Conservation (phyloP, 2,329 filamentous ascomycete species). For the Colletotrichum truncatum region DNA sequence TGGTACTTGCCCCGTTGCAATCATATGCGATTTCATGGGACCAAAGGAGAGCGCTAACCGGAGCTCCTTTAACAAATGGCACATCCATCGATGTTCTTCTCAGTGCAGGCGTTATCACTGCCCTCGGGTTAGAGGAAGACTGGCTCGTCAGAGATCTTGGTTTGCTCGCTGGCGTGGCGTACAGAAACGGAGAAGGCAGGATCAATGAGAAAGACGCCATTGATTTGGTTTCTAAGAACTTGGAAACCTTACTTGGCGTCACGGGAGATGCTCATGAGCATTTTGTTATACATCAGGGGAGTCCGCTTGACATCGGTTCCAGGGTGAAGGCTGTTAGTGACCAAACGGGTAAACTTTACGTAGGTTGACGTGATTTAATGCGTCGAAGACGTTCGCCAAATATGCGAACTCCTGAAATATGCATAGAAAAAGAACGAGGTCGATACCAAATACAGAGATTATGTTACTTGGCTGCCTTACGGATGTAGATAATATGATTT, state of each 20-base stretch:
- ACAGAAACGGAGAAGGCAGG: conserved; percentile 63
- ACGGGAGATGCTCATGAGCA: conserved; percentile 45
- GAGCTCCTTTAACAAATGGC: conserved; percentile 72
- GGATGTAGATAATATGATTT: too few species aligned
- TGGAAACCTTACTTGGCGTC: conserved; percentile 66
- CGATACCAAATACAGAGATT: too few species aligned
- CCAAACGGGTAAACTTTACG: conserved; percentile 40
- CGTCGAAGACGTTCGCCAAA: too few species aligned
- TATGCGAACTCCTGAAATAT: too few species aligned
- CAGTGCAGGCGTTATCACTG: conserved; percentile 65
- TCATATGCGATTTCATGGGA: conserved; percentile 67
- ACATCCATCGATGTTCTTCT: conserved; percentile 67
- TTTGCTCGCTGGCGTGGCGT: conserved; percentile 67
- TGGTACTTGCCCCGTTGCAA: conserved; percentile 68
- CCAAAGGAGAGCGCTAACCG: conserved; percentile 67
- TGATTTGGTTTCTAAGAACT: conserved; percentile 63
- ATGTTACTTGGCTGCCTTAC: too few species aligned
- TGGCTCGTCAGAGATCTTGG: conserved; percentile 69
- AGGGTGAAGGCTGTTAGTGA: conserved; percentile 62
- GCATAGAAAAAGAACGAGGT: too few species aligned
- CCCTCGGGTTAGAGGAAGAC: conserved; percentile 68
- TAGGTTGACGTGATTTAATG: background rate
- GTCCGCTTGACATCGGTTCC: conserved; percentile 68
- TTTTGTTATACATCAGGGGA: conserved; percentile 72
- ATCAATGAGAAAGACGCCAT: conserved; percentile 64